Evolutionary conservation across 1,139 yeast species (phyloP), one percentile per base, ranked within the genome.

Genomic region (Candida sp.): DNA sequence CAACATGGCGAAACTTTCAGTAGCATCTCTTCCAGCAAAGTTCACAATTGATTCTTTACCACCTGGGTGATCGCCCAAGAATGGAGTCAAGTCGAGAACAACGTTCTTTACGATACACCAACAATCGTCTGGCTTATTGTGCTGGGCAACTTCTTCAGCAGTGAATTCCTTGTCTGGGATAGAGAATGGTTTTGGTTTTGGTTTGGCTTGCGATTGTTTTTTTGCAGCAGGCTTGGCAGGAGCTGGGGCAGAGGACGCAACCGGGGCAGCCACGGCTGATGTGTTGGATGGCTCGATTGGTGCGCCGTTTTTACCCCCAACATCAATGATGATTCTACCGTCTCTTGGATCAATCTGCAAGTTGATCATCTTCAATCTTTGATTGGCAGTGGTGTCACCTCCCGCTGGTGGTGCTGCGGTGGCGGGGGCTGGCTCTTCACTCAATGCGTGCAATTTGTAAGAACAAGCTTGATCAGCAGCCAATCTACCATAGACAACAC

Each of bases 1-100:
- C 49, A 80, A 66, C 80, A 78, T 77, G 43, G 83, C 89, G 65
- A 91, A 93, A 54, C 90, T 83, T 58, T 87, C 88, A 3, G 97
- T 88, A 3, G 96, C 98, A 64, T 94, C 98, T 62, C 85, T 86
- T 12, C 98, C 98, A 3, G 96, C 98, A 63, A 86, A 89, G 56
- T 81, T 82, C 42, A 86, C 66, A 42, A 94, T 85, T 30, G 93
- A 84, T 30, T 78, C 77, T 54, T 80, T 81, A 2, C 98, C 99
- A 54, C 98, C 99, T 0, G 98, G 98, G 68, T 94, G 99, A 44
- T 84, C 77, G 26, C 83, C 75, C 51, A 90, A 75, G 63, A 94
- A 94, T 34, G 84, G 82, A 0, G 98, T 88, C 58, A 93, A 79
- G 66, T 94, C 91, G 65, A 91, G 86, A 34, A 90, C 97, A 44